Conservation (phyloP, 306 rosid genomes). For the Citrullus mucosospermus region DNA sequence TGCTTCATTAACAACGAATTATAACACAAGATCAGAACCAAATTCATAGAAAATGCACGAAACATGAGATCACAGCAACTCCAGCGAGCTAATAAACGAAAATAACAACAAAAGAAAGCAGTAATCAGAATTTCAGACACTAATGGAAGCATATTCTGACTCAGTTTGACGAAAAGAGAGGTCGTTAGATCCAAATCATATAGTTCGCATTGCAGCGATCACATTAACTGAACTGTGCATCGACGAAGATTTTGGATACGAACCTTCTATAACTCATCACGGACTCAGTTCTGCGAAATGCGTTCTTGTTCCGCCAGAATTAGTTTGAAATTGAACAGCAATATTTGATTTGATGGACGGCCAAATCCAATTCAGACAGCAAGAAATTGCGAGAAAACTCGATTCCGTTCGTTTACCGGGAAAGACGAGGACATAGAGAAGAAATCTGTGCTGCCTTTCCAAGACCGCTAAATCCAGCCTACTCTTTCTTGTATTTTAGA, state of each 20-base stretch:
- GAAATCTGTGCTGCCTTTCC: neutral
- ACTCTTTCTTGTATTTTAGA: no score
- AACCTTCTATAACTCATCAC: slow-evolving; percentile 88
- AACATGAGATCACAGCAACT: neutral
- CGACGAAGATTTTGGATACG: neutral
- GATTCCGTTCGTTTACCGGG: neutral
- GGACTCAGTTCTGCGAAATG: slow-evolving; percentile 1
- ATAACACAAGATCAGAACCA: neutral
- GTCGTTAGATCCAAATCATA: neutral
- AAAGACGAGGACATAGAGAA: neutral
- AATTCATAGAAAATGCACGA: neutral
- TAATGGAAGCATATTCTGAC: neutral
- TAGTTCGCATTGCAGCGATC: neutral
- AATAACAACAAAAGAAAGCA: neutral
- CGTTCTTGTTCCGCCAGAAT: neutral
- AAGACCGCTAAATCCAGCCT: neutral
- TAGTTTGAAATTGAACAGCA: neutral
- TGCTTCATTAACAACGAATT: neutral
- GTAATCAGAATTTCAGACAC: neutral
- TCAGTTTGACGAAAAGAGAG: neutral
- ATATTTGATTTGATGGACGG: neutral
- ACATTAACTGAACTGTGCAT: no score
- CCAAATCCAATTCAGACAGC: neutral
- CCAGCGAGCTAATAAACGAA: neutral
- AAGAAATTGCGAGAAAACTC: neutral